These are phyloP conservation scores for Murraya paniculata DNA, from an alignment of 345 rosid genomes.

Conservation along the genomic window DNA sequence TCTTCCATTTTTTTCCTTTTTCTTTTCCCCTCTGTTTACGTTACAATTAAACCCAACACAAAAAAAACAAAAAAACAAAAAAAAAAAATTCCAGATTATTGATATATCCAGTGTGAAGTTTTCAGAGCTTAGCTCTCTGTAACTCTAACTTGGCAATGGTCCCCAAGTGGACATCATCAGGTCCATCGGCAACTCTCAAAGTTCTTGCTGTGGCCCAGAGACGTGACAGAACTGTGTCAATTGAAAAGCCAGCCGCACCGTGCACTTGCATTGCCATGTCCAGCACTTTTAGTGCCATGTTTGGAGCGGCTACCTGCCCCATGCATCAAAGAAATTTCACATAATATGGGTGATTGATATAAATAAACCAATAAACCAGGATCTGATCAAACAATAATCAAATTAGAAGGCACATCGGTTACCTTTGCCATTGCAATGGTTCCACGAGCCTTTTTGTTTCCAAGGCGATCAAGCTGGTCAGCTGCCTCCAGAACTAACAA, in stretches of 20 bases:
- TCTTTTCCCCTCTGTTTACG: background rate
- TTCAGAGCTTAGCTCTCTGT: conserved; percentile 72
- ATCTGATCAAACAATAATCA: background rate
- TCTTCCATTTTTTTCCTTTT: no score
- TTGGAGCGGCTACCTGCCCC: conserved; percentile 91
- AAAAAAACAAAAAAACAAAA: no score
- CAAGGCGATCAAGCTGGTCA: conserved; percentile 82
- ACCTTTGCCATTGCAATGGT: conserved; percentile 97
- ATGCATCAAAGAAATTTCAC: background rate
- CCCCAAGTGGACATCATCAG: conserved; percentile 94
- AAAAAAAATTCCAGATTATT: background rate
- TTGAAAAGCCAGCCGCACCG: conserved; percentile 78
- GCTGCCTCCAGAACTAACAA: conserved; percentile 90
- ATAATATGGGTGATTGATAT: background rate
- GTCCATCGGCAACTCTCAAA: conserved; percentile 81
- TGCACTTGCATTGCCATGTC: conserved; percentile 94
- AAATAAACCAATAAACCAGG: background rate
- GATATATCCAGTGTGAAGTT: background rate
- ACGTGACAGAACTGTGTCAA: conserved; percentile 78
- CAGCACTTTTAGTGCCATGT: conserved; percentile 82
- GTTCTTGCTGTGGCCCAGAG: conserved; percentile 92
- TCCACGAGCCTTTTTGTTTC: conserved; percentile 83
- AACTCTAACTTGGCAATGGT: conserved; percentile 84
- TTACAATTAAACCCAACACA: no score
- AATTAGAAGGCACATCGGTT: background rate